Base-by-base conservation (phyloP, 164 flowering plant genomes). In the Pachysandra terminalis region DNA sequence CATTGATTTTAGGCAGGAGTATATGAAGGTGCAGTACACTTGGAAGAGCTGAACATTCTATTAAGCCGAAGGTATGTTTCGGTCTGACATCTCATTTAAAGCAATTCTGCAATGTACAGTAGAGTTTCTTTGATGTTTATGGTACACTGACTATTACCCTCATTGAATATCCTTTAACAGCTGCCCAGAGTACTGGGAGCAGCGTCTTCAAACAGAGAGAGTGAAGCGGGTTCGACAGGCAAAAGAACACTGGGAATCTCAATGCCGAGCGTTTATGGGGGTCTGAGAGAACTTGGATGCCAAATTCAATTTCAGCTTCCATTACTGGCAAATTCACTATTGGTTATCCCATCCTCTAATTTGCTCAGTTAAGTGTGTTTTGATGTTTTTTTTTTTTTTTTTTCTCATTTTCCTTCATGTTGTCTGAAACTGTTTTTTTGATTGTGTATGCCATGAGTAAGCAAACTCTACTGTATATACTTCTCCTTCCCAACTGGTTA, bases 191-290 rank as follows among this genome's bases (percentile, higher is more conserved):
- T 93, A 93, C 64, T 94, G 98, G 98, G 82, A 79, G 65, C 74
- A 87, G 61, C 79, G 97, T 61, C 82, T 84, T 32, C 82, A 73
- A 63, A 68, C 75, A 10, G 98, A 91, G 69, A 84, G 93, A 74
- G 70, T 53, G n/a, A 90, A 90, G 76, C 81, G 98, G 65, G 41
- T 91, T 64, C 76, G 61, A 59, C 97, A 88, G 63, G 87, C 85
- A 28, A 91, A 91, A 80, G 81, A 87, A 74, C 85, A 91, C 59
- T 94, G 97, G 98, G 95, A 90, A n/a, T 72, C 79, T 1, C 88
- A 82, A 69, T 83, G 84, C 62, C 81, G 90, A 23, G 75, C 83
- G 13, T 83, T 90, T 72, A 73, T 84, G 74, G 96, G 97, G 1
- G 73, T 88, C 32, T 87, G 72, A 79, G n/a, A 0, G 13, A 27